Base-by-base conservation (phyloP, 2,329 filamentous ascomycete genomes). In the Scopulariopsis brevicaulis region DNA sequence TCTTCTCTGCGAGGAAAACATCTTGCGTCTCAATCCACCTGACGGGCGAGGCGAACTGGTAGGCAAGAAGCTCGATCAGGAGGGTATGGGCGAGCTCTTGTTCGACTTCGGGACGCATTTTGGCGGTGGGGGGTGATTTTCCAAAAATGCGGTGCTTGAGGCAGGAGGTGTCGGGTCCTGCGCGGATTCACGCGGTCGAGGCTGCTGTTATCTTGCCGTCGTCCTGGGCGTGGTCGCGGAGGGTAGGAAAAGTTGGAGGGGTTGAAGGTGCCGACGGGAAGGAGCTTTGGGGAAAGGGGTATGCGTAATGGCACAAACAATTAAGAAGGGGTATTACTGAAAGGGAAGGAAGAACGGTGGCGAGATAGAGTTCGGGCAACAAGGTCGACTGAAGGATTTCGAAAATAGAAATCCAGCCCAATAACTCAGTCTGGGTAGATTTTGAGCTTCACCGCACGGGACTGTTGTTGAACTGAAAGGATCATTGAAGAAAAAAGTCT, bases 1-100 rank as follows among this genome's bases (percentile, higher is more conserved):
- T 88, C 77, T 96, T 94, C 74, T 97, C 91, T 63, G 88, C 93
- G 66, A 99, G 88, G 69, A 99, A 94, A 67, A 99, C 94, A 93
- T 99, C 94, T 77, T 99, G 94, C 58, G 94, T 99, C 77, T 99
- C 94, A 74, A 99, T 99, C 94, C 94, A 99, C 85, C 94, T 87
- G 67, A 99, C 94, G 55, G 94, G 94, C 58, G 93, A 97, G 67
- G 94, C 94, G 74, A 99, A 99, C 73, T 99, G 94, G 76, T 97
- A 99, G 79, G 94, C 94, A 66, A 99, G 85, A 63, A 99, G 89
- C 85, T 99, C 94, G 64, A 99, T 90, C 71, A 99, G 89, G 75
- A 99, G 84, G 65, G 93, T 97, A 76, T 99, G 93, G 70, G 94
- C 89, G 74, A 99, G 89, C 81, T 99, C 94, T 77, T 99, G 94